Percentiles rank a stretch among this genome's conserved stretches.
Evolutionary conservation across 164 flowering plant species (phyloP).

Genomic region (Berberis vulgaris): DNA sequence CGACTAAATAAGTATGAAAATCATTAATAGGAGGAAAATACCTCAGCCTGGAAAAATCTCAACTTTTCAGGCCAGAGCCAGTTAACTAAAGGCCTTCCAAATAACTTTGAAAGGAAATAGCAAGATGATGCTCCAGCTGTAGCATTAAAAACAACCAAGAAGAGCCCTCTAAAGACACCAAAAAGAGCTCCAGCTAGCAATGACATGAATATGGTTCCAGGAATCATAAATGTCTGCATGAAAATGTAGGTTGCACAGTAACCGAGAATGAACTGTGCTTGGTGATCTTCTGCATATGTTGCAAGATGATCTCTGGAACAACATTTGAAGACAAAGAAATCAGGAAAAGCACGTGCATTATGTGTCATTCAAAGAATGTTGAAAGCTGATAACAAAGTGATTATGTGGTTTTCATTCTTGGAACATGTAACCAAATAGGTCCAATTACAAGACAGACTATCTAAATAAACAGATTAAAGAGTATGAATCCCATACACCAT

Average conservation of each 20-base stretch:
- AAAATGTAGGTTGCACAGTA: slow-evolving; percentile 94
- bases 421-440: background rate
- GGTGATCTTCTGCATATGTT: slow-evolving; percentile 57
- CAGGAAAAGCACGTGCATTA: slow-evolving; percentile 3
- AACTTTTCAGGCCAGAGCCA: slow-evolving; percentile 97
- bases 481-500: too few species aligned
- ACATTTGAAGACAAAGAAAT: slow-evolving; percentile 4
- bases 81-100: slow-evolving; percentile 81
- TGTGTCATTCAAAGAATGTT: background rate
- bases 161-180: slow-evolving; percentile 73
- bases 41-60: slow-evolving; percentile 89
- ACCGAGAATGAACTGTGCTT: slow-evolving; percentile 74
- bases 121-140: slow-evolving; percentile 94
- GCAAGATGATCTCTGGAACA: slow-evolving; percentile 75
- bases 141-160: slow-evolving; percentile 87
- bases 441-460: too few species aligned
- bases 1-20: background rate
- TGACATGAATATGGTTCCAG: slow-evolving; percentile 98
- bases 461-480: too few species aligned
- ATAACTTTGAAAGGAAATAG: slow-evolving; percentile 80
- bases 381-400: background rate
- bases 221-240: slow-evolving; percentile 99
- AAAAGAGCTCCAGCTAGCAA: slow-evolving; percentile 96
- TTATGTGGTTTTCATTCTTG: background rate
- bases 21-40: slow-evolving; percentile 13